phyloP scores from a whole-genome alignment of 2,329 filamentous ascomycete genomes.

The Ophiostoma populinum region DNA sequence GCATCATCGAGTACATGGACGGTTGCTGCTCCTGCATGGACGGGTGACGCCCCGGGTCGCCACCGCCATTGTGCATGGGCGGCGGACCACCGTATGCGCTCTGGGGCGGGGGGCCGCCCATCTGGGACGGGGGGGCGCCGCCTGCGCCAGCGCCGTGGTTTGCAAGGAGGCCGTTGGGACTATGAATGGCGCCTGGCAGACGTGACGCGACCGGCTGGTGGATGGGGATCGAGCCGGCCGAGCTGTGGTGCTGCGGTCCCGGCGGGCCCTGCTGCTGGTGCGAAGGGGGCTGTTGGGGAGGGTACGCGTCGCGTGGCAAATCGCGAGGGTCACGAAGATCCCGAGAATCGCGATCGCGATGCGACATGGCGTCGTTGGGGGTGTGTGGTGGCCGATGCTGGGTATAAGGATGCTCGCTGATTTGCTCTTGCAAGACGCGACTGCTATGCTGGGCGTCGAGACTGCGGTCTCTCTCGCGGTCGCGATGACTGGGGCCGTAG shows the following conservation, averaged over 20 bases:
- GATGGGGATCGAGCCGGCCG: slow-evolving; percentile 72
- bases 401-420: background rate
- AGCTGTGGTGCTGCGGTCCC: slow-evolving; percentile 63
- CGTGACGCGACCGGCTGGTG: slow-evolving; percentile 86
- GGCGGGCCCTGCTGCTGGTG: slow-evolving; percentile 8
- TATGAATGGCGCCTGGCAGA: slow-evolving; percentile 68
- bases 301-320: slow-evolving; percentile 43
- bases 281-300: slow-evolving; percentile 3
- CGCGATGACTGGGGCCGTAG: slow-evolving; percentile 28
- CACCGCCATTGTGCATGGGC: slow-evolving; percentile 30
- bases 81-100: slow-evolving; percentile 33
- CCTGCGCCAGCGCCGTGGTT: slow-evolving; percentile 37
- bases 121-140: slow-evolving; percentile 22
- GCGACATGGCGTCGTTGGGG: slow-evolving; percentile 25
- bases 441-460: slow-evolving; percentile 1
- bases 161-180: slow-evolving; percentile 72
- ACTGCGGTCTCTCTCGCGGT: slow-evolving; percentile 27
- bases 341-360: slow-evolving; percentile 34
- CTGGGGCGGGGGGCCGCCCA: slow-evolving; percentile 29
- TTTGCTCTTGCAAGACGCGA: slow-evolving; percentile 22
- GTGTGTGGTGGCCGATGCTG: background rate
- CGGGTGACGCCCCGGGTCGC: slow-evolving; percentile 19
- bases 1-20: slow-evolving; percentile 39
- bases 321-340: slow-evolving; percentile 51
- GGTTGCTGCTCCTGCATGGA: slow-evolving; percentile 21